Conservation (phyloP, 179 eudicot genomes). For the Spergularia azorica region DNA sequence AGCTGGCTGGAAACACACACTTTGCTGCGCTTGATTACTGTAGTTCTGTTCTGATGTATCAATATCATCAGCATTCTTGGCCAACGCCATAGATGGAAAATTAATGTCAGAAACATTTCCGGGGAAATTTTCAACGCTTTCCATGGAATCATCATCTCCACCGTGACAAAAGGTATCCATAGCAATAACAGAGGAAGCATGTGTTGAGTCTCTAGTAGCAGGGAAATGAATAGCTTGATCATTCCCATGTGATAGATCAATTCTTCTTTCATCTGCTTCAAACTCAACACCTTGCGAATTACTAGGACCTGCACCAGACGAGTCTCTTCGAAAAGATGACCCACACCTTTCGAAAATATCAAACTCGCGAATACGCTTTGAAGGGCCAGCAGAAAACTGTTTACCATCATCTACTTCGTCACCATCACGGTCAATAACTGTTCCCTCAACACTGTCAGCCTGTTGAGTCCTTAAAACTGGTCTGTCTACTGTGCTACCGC, state of each 20-base stretch:
- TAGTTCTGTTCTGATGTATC: constrained; percentile 87
- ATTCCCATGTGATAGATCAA: constrained; percentile 50
- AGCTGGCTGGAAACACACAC: constrained; percentile 77
- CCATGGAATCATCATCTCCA: constrained; percentile 91
- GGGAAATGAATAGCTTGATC: constrained; percentile 54
- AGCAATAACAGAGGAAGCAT: constrained; percentile 92
- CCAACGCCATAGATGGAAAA: constrained; percentile 53
- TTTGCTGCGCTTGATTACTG: constrained; percentile 93
- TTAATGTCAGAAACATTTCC: constrained; percentile 78
- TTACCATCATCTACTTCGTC: constrained; percentile 89
- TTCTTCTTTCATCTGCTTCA: constrained; percentile 52
- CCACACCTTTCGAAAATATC: constrained; percentile 56
- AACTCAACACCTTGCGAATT: constrained; percentile 64
- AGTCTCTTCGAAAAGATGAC: constrained; percentile 62
- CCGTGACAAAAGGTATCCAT: constrained; percentile 80
- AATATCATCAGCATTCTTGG: constrained; percentile 58
- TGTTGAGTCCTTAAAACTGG: constrained; percentile 66
- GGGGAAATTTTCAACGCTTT: constrained; percentile 95
- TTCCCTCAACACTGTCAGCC: constrained; percentile 96
- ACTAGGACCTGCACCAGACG: constrained; percentile 97
- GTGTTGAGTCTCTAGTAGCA: constrained; percentile 73
- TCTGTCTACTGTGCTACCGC: constrained; percentile 94
- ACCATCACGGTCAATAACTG: constrained; percentile 95
- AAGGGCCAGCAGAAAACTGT: constrained; percentile 87
- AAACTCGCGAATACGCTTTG: constrained; percentile 74